Base-by-base conservation (phyloP, 352 stramenopile species). In the Phytophthora pistaciae region DNA sequence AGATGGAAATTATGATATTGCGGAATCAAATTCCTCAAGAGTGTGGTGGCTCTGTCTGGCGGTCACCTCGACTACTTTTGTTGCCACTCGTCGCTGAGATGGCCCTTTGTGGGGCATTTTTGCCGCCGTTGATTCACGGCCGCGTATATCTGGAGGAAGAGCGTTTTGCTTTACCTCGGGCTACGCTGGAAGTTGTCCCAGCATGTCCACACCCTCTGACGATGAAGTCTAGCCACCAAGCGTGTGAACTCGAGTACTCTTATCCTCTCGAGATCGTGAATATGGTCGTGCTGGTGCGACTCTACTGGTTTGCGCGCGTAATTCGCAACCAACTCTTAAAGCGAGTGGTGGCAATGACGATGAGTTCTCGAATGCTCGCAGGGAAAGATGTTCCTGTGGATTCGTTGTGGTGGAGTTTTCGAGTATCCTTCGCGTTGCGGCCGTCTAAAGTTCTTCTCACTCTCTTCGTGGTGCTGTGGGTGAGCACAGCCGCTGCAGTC, bases 191-290 rank as follows among this genome's bases (percentile, higher is more conserved):
- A 46, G 50, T 72, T 20, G 6, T 61, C 23, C 56, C 56, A 46
- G 54, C 52, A 5, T 87, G 79, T 21, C 77, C 79, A 2, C 46
- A 5, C 13, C 56, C 79, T 27, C 64, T 79, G 53, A 83, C 52
- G 9, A 81, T 75, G 63, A 64, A 53, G 27, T 29, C 20, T 46
- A 57, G 9, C 46, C 49, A 66, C 38, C 69, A 59, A 7, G 48
- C 58, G n/a, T 92, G 84, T 31, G 66, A 75, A 0, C 66, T 92
- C 10, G 61, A 68, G 13, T 92, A 92, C 53, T 63, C 60, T 8
- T 92, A 92, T 36, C 82, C 82, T 14, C 54, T 88, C 27, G 84
- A 92, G 70, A 82, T 92, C 6, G 44, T 89, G 25, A 92, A 92
- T 68, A 82, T 92, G 58, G 14, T 82, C 18, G 83, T 90, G 21